These are phyloP conservation scores for Fraxinus nigra DNA, from an alignment of 305 asterid genomes.

Conservation along the genomic window DNA sequence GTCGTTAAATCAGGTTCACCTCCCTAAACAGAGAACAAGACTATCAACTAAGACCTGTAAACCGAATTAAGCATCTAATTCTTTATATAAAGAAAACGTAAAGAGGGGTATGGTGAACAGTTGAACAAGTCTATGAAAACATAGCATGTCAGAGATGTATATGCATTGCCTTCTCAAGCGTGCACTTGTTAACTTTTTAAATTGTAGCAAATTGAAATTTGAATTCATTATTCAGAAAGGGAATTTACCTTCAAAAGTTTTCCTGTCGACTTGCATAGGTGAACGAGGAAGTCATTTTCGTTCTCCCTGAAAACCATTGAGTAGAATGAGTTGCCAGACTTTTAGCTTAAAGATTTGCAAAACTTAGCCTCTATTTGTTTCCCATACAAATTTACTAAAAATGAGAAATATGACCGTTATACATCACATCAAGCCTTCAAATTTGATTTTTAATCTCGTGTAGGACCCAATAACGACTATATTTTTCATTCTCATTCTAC, in stretches of 20 bases:
- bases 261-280: constrained; percentile 78
- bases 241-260: constrained; percentile 77
- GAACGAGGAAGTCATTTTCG: constrained; percentile 76
- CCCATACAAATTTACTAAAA: too few relatives aligned
- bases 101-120: background rate
- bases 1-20: constrained; percentile 93
- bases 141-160: background rate
- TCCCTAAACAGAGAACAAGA: constrained; percentile 45
- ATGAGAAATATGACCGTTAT: too few relatives aligned
- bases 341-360: background rate
- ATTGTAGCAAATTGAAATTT: background rate
- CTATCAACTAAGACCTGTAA: background rate
- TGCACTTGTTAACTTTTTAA: background rate
- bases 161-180: background rate
- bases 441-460: too few relatives aligned
- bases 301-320: constrained; percentile 60
- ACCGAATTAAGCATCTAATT: background rate
- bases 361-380: background rate
- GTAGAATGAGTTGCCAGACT: background rate
- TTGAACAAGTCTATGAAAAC: background rate
- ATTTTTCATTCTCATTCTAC: too few relatives aligned
- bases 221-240: background rate
- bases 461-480: too few relatives aligned
- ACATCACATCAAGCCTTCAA: too few relatives aligned
- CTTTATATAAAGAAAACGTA: background rate